These are phyloP conservation scores for Blastobotrys peoriensis DNA, from an alignment of 805 yeast species.

Conservation along the genomic window DNA sequence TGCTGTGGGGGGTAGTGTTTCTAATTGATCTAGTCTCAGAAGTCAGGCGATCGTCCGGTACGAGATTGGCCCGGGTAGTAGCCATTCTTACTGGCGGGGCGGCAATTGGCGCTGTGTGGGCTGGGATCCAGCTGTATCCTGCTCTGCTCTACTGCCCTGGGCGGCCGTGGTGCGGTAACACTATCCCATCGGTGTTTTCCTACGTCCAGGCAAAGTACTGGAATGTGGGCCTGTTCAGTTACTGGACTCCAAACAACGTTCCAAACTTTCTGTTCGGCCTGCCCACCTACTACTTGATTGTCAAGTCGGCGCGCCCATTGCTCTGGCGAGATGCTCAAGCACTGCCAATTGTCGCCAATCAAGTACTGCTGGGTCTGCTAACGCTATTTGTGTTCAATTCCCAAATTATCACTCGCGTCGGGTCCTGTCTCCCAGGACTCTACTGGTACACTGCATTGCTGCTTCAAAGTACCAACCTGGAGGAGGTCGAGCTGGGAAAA, in stretches of 20 bases:
- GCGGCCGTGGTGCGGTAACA: conserved; percentile 67
- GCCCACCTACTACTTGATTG: conserved; percentile 54
- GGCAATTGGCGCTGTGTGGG: conserved; percentile 42
- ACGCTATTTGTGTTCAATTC: conserved; percentile 59
- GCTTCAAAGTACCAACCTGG: conserved; percentile 21
- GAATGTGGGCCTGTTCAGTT: conserved; percentile 73
- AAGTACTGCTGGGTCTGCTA: conserved; percentile 15
- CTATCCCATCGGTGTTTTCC: conserved; percentile 54
- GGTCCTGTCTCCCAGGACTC: conserved; percentile 68
- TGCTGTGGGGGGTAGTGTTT: conserved; percentile 64
- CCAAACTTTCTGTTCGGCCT: conserved; percentile 76
- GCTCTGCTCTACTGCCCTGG: conserved; percentile 60
- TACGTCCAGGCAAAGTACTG: conserved; percentile 79
- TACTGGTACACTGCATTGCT: conserved; percentile 61
- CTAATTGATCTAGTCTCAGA: conserved; percentile 46
- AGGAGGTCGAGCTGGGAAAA: conserved; percentile 27
- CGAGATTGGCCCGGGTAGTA: conserved; percentile 22
- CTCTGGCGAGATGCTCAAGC: not conserved
- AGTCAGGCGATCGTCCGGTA: not conserved
- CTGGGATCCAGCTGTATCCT: conserved; percentile 46
- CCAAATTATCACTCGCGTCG: conserved; percentile 77
- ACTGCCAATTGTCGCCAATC: conserved; percentile 1
- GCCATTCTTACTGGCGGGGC: conserved; percentile 44
- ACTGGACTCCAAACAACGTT: conserved; percentile 76
- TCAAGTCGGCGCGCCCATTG: conserved; percentile 26